These are phyloP conservation scores for Clavaria fumosa DNA, from an alignment of 768 basidiomycete genomes.

Conservation along the genomic window DNA sequence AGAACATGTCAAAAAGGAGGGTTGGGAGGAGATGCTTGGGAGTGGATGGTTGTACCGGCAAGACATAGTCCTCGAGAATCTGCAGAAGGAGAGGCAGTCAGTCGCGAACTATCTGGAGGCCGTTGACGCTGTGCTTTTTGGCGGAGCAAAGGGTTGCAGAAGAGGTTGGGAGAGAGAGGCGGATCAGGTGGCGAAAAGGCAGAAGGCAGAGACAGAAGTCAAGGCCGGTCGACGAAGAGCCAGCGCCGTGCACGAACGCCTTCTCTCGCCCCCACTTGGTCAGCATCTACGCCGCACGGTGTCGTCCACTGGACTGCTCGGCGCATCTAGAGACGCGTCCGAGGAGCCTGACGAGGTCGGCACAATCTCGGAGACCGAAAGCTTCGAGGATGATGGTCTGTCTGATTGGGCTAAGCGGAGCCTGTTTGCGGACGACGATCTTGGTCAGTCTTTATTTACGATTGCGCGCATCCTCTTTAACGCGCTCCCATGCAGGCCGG, in stretches of 20 bases:
- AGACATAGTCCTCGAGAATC: constrained; percentile 37
- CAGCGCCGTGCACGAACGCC: constrained; percentile 36
- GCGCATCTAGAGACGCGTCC: constrained; percentile 10
- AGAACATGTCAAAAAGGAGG: constrained; percentile 40
- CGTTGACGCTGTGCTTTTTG: constrained; percentile 72
- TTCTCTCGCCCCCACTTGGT: too few relatives aligned
- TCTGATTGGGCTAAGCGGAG: constrained; percentile 64
- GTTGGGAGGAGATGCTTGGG: constrained; percentile 75
- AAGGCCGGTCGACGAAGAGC: constrained; percentile 24
- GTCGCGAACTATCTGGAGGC: constrained; percentile 52
- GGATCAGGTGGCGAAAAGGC: constrained; percentile 30
- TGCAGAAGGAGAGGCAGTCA: constrained; percentile 40
- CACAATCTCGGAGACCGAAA: constrained; percentile 19
- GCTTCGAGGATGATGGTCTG: constrained; percentile 53
- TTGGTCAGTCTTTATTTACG: constrained; percentile 51
- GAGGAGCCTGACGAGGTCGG: constrained; percentile 43
- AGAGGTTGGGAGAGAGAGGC: constrained; percentile 34
- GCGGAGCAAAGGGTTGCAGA: constrained; percentile 32
- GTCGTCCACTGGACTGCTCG: constrained; percentile 45
- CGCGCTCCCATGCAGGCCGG: constrained; percentile 30
- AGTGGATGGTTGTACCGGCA: constrained; percentile 73
- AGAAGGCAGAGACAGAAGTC: constrained; percentile 16
- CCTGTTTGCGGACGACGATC: constrained; percentile 35
- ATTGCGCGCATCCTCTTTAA: neutral
- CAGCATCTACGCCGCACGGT: constrained; percentile 20